Evolutionary conservation across 352 stramenopile genomes (phyloP).

Genomic region (Globisporangium recalcitrans): DNA sequence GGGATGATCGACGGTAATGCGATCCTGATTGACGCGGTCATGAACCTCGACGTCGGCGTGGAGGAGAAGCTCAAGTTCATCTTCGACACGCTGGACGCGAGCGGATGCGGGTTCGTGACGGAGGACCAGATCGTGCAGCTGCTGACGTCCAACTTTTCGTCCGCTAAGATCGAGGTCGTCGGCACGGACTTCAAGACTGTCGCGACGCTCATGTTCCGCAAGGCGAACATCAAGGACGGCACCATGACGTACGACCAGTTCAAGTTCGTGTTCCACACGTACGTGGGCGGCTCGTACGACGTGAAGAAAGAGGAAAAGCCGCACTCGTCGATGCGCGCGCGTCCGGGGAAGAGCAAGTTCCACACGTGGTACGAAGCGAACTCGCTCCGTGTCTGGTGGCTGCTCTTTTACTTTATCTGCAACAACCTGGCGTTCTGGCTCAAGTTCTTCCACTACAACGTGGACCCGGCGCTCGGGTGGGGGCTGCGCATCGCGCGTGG

Average conservation of each 20-base stretch:
- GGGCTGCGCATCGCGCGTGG: slow-evolving; percentile 63
- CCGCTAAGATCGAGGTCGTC: slow-evolving; percentile 64
- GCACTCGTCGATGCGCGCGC: slow-evolving; percentile 23
- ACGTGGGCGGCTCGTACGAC: slow-evolving; percentile 58
- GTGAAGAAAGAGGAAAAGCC: slow-evolving; percentile 26
- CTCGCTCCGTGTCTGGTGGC: slow-evolving; percentile 74
- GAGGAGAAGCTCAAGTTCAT: slow-evolving; percentile 83
- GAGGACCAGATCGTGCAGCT: slow-evolving; percentile 60
- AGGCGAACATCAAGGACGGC: slow-evolving; percentile 50
- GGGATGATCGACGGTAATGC: slow-evolving; percentile 68
- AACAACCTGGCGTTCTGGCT: slow-evolving; percentile 71
- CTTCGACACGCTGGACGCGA: slow-evolving; percentile 72
- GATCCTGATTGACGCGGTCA: slow-evolving; percentile 75
- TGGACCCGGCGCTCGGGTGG: slow-evolving; percentile 72
- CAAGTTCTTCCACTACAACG: slow-evolving; percentile 69
- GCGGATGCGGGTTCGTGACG: slow-evolving; percentile 46
- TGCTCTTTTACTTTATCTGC: slow-evolving; percentile 59
- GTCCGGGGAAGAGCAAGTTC: slow-evolving; percentile 50
- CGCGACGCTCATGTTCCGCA: slow-evolving; percentile 63
- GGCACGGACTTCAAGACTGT: slow-evolving; percentile 66
- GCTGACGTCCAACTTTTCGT: slow-evolving; percentile 68
- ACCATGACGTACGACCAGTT: slow-evolving; percentile 74
- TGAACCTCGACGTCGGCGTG: slow-evolving; percentile 65
- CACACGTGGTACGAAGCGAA: slow-evolving; percentile 64
- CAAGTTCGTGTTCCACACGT: slow-evolving; percentile 58